These are phyloP conservation scores for Odontarrhena argentea DNA, from an alignment of 345 rosid genomes.

Conservation along the genomic window DNA sequence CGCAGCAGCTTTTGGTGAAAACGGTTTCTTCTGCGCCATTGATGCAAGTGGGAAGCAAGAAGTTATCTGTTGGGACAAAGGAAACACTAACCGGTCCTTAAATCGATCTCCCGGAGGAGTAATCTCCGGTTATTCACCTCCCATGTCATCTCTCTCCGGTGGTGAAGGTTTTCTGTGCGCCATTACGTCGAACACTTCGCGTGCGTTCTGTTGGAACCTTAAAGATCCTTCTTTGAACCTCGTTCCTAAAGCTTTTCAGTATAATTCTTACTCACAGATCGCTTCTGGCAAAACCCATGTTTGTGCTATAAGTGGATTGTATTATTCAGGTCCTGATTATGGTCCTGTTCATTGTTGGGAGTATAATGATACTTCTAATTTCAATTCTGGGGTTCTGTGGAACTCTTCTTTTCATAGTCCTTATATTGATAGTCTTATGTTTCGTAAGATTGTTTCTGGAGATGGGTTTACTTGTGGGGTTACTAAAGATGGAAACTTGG, in stretches of 20 bases:
- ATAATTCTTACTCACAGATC: conserved; percentile 50
- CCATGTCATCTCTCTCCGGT: conserved; percentile 75
- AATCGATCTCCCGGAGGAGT: conserved; percentile 39
- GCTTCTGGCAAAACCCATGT: conserved; percentile 45
- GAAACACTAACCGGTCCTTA: conserved; percentile 41
- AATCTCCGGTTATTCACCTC: conserved; percentile 43
- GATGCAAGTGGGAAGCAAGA: conserved; percentile 83
- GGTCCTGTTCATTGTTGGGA: conserved; percentile 50
- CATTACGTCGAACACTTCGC: conserved; percentile 74
- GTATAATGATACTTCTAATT: conserved; percentile 20
- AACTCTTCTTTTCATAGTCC: conserved; percentile 50
- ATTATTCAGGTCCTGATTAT: conserved; percentile 40
- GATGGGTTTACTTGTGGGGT: conserved; percentile 91
- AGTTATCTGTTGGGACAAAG: conserved; percentile 77
- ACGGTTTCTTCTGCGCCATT: conserved; percentile 82
- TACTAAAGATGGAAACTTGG: conserved; percentile 59
- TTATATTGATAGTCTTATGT: conserved; percentile 52
- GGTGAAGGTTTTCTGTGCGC: conserved; percentile 92
- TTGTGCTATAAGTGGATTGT: conserved; percentile 45
- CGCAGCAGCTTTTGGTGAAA: conserved; percentile 60
- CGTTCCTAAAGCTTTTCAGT: conserved; percentile 57
- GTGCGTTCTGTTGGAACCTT: conserved; percentile 71
- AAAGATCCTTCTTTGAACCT: conserved; percentile 53
- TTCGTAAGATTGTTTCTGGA: conserved; percentile 75
- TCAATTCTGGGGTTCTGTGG: conserved; percentile 35